Percentiles rank a stretch among this genome's conserved stretches.
Conservation (phyloP, 257 asterid genomes). For the Perilla frutescens region DNA sequence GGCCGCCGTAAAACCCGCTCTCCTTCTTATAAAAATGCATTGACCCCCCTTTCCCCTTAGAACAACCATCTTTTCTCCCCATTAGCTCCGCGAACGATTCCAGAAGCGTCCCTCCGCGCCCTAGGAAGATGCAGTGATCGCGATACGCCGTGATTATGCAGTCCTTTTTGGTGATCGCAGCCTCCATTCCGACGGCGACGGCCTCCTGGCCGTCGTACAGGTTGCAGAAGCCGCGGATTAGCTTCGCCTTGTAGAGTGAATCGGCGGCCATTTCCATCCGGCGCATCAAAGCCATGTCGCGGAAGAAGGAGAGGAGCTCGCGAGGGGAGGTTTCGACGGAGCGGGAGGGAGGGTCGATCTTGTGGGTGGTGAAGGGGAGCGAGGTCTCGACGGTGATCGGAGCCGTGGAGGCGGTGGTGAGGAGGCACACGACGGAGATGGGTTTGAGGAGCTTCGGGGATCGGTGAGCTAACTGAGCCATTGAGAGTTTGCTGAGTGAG, state of each 20-base stretch:
- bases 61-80: constrained; percentile 92
- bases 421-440: constrained; percentile 49
- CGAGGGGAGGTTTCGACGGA: constrained; percentile 65
- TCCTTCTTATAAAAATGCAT: constrained; percentile 96
- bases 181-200: constrained; percentile 87
- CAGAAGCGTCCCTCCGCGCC: constrained; percentile 82
- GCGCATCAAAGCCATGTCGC: constrained; percentile 85
- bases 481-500: constrained; percentile 5
- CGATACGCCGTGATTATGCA: constrained; percentile 79
- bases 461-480: constrained; percentile 72
- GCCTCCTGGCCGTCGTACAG: constrained; percentile 98
- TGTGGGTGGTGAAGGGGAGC: constrained; percentile 85
- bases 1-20: constrained; percentile 87
- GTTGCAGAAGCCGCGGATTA: constrained; percentile 97
- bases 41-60: constrained; percentile 96
- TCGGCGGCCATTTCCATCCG: constrained; percentile 98
- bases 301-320: constrained; percentile 78
- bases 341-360: constrained; percentile 86
- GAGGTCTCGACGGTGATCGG: constrained; percentile 77
- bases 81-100: constrained; percentile 79
- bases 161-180: constrained; percentile 78
- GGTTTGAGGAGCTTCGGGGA: constrained; percentile 46
- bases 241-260: constrained; percentile 88
- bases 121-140: constrained; percentile 71
- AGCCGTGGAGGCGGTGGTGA: constrained; percentile 57